Conservation (phyloP, 1,139 yeast genomes). For the Zygosaccharomyces pseudobailii region DNA sequence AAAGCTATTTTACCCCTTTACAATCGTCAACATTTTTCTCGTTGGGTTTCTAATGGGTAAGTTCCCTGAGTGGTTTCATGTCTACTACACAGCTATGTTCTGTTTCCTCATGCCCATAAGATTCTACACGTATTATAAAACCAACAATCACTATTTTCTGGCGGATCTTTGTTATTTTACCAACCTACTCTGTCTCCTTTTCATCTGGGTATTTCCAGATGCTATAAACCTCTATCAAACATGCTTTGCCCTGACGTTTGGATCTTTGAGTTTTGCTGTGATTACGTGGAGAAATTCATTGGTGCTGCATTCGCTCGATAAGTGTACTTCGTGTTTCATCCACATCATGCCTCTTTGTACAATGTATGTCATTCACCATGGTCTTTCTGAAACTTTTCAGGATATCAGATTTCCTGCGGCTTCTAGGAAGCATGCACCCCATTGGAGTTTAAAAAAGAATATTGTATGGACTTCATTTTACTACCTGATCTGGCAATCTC, state of each 20-base stretch:
- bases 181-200: slow-evolving; percentile 61
- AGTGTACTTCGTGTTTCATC: slow-evolving; percentile 87
- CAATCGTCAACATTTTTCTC: slow-evolving; percentile 62
- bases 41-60: slow-evolving; percentile 76
- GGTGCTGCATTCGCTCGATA: slow-evolving; percentile 86
- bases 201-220: slow-evolving; percentile 77
- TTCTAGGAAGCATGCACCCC: slow-evolving; percentile 38
- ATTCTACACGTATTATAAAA: slow-evolving; percentile 74
- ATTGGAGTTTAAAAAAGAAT: slow-evolving; percentile 69
- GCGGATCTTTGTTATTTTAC: slow-evolving; percentile 95
- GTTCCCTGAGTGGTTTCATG: slow-evolving; percentile 71
- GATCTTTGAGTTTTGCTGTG: slow-evolving; percentile 89
- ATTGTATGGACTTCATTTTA: slow-evolving; percentile 75
- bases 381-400: slow-evolving; percentile 56
- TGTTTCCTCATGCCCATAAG: slow-evolving; percentile 75
- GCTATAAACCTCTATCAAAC: slow-evolving; percentile 70
- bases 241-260: slow-evolving; percentile 82
- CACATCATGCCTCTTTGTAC: slow-evolving; percentile 89
- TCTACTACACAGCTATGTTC: slow-evolving; percentile 63
- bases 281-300: slow-evolving; percentile 94
- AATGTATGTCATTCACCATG: slow-evolving; percentile 83
- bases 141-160: slow-evolving; percentile 75
- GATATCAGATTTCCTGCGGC: slow-evolving; percentile 74
- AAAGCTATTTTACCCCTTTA: slow-evolving; percentile 73
- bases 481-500: slow-evolving; percentile 86